A percentile compares a stretch with the other conserved stretches of the same genome.
phyloP scores from a whole-genome alignment of 441 rosid species.

The Kokia cookei region DNA sequence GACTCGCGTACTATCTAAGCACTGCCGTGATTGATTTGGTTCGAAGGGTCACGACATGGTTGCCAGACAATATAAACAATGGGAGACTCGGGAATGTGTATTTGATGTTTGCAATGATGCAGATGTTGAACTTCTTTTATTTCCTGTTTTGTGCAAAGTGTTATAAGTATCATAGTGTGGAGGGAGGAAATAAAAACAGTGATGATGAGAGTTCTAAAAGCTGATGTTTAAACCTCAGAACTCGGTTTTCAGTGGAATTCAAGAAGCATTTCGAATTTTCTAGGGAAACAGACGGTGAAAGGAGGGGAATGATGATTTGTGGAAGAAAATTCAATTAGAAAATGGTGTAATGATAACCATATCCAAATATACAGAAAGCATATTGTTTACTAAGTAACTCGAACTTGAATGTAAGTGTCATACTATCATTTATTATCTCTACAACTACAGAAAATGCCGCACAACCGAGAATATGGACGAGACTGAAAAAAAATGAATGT shows the following conservation, averaged over 20 bases:
- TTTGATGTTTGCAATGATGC: slow-evolving; percentile 30
- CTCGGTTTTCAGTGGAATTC: neutral
- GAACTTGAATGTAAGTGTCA: too few species aligned
- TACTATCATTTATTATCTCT: too few species aligned
- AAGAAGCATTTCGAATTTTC: neutral
- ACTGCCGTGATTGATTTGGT: slow-evolving; percentile 27
- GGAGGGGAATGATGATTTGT: neutral
- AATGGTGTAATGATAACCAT: neutral
- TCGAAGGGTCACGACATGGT: slow-evolving; percentile 32
- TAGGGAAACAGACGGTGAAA: neutral
- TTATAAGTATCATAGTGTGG: slow-evolving; percentile 25
- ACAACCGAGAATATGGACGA: too few species aligned
- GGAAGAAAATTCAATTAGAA: slow-evolving; percentile 1
- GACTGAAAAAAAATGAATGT: too few species aligned
- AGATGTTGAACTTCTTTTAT: slow-evolving; percentile 33
- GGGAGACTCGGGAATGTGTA: slow-evolving; percentile 45
- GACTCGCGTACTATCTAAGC: slow-evolving; percentile 40
- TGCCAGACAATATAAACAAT: slow-evolving; percentile 35
- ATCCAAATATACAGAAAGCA: neutral
- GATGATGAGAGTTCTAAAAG: neutral
- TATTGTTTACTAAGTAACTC: neutral
- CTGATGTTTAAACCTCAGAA: neutral
- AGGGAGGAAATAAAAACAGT: neutral
- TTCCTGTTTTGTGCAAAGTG: slow-evolving; percentile 29
- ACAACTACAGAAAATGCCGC: too few species aligned